These are phyloP conservation scores for Mycosphaerella sp. DNA, from an alignment of 2,329 filamentous ascomycete species.

Conservation along the genomic window DNA sequence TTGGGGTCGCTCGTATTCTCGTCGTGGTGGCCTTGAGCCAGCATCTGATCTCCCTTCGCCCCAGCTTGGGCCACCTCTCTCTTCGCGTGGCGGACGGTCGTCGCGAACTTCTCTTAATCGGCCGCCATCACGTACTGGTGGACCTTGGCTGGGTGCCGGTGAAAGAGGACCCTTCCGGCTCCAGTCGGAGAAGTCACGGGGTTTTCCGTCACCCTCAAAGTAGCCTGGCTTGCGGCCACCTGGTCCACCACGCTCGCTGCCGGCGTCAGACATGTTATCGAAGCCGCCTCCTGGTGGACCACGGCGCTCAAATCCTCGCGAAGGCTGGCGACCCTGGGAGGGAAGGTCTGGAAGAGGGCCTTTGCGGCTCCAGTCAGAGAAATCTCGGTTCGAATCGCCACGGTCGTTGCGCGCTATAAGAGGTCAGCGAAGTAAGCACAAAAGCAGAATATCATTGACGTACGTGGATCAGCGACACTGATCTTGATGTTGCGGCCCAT, in stretches of 20 bases:
- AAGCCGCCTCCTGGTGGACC: constrained; percentile 18
- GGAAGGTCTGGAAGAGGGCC: constrained; percentile 76
- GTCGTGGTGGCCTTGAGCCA: constrained; percentile 70
- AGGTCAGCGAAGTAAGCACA: constrained; percentile 9
- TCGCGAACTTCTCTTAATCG: constrained; percentile 45
- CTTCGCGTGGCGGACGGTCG: constrained; percentile 47
- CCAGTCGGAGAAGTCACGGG: constrained; percentile 82
- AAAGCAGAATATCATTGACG: constrained; percentile 37
- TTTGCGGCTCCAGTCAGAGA: constrained; percentile 88
- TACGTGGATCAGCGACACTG: constrained; percentile 97
- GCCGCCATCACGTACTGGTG: constrained; percentile 49
- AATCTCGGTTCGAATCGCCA: constrained; percentile 62
- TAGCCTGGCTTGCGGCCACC: constrained; percentile 59
- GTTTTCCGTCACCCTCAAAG: constrained; percentile 64
- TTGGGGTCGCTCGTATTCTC: constrained; percentile 63
- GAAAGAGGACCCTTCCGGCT: constrained; percentile 89
- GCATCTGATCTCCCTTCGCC: constrained; percentile 62
- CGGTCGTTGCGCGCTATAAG: constrained; percentile 48
- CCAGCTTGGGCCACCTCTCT: constrained; percentile 63
- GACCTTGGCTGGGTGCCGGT: constrained; percentile 49
- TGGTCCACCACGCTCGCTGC: constrained; percentile 44
- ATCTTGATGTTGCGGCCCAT: constrained; percentile 86
- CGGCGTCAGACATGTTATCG: constrained; percentile 45
- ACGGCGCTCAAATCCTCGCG: constrained; percentile 40
- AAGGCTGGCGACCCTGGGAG: constrained; percentile 37